A percentile compares a stretch with the other conserved stretches of the same genome.
These are phyloP conservation scores for Jamesozyma spencerorum DNA, from an alignment of 805 yeast genomes.

Conservation along the genomic window DNA sequence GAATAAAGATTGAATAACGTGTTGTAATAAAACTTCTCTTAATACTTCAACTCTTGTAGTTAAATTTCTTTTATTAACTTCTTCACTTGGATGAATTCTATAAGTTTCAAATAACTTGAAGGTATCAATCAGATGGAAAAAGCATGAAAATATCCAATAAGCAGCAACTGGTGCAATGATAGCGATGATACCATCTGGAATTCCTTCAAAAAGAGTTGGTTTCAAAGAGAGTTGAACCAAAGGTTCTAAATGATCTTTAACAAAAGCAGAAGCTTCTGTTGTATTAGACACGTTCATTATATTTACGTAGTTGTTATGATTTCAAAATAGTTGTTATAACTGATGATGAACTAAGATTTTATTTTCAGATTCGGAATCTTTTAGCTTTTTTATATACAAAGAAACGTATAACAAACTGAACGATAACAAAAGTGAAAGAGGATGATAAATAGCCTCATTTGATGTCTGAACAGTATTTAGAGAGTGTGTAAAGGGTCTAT, in stretches of 20 bases:
- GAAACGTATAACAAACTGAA: no score
- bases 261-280: no score
- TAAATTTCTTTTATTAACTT: constrained; percentile 64
- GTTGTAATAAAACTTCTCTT: constrained; percentile 77
- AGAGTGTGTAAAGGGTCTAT: no score
- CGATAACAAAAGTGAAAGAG: no score
- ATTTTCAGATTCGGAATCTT: no score
- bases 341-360: no score
- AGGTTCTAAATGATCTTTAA: background rate
- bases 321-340: no score
- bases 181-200: constrained; percentile 58
- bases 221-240: constrained; percentile 4
- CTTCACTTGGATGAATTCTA: constrained; percentile 89
- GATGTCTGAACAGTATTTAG: no score
- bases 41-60: constrained; percentile 64
- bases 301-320: no score
- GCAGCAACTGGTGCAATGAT: constrained; percentile 66
- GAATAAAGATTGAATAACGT: constrained; percentile 65
- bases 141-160: constrained; percentile 70
- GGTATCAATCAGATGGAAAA: constrained; percentile 70
- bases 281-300: no score
- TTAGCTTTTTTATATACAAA: no score
- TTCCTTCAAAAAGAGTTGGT: constrained; percentile 8
- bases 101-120: constrained; percentile 69
- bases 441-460: no score